Evolutionary conservation across 2,329 filamentous ascomycete genomes (phyloP), one percentile per base, ranked within the genome.

Genomic region (Penicillium sp.): DNA sequence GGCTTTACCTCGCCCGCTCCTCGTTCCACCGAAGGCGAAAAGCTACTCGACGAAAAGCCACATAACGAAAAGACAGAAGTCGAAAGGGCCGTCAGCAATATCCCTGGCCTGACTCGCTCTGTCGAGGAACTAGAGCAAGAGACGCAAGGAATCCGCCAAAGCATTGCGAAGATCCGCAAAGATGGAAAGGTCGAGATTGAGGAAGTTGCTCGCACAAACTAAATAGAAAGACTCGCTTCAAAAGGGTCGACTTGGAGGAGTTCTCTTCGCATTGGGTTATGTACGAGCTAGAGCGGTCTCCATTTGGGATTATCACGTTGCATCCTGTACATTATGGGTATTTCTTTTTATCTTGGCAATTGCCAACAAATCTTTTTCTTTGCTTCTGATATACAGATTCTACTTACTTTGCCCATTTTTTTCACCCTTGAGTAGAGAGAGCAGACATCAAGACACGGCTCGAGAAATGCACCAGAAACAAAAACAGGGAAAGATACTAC

Each of bases 121-220:
- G 59, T 68, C 35, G 67, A 70, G 36, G 61, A 67, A 19, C 50
- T 70, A 41, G 66, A 59, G 51, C 59, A 70, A n/a, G 71, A 73
- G 49, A 55, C 68, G 22, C 56, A 65, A n/a, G 70, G 66, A 26
- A 61, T 67, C 25, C 63, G 61, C 36, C 69, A 69, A 41, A 69
- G 63, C 51, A 75, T 88, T 41, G 84, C 84, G 0, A 81, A 76
- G 36, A 80, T 86, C 30, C 77, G 77, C 16, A 77, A 79, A 62
- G 83, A 85, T 61, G 87, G 87, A 17, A 88, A 88, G 71, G 86
- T 88, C n/a, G 78, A 78, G 36, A 85, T 90, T 64, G 80, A 85
- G 64, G 68, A 72, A 53, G 56, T 63, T 17, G 57, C 41, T 19
- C 58, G 60, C 53, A 43, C 37, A 31, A 61, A 61, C 17, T 68